These are phyloP conservation scores for Apocynum venetum DNA, from an alignment of 257 asterid species.

Conservation along the genomic window DNA sequence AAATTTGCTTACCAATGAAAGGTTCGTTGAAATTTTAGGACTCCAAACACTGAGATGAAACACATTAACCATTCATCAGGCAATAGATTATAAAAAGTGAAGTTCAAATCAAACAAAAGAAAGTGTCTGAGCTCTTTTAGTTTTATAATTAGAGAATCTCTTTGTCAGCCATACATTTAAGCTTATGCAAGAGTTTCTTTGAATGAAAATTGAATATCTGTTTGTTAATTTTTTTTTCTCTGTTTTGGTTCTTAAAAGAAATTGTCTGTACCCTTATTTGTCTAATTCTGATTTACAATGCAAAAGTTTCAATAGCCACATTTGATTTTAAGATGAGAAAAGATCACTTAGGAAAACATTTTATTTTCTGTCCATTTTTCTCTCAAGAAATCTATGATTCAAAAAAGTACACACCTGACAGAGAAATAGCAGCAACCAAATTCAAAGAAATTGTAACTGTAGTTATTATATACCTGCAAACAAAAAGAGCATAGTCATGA, in stretches of 20 bases:
- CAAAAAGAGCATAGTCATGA: slow-evolving; percentile 11
- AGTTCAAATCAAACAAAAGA: not conserved
- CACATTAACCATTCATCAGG: not conserved
- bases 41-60: slow-evolving; percentile 37
- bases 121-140: not conserved
- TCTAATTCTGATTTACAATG: too few species aligned
- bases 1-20: slow-evolving; percentile 30
- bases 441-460: slow-evolving; percentile 45
- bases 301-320: too few species aligned
- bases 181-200: too few species aligned
- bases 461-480: slow-evolving; percentile 55
- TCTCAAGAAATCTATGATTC: too few species aligned
- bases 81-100: not conserved
- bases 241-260: too few species aligned
- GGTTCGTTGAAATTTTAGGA: slow-evolving; percentile 26
- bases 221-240: too few species aligned
- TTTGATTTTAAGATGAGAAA: too few species aligned
- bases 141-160: not conserved
- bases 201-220: too few species aligned
- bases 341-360: too few species aligned
- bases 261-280: too few species aligned
- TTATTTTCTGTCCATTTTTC: too few species aligned
- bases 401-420: slow-evolving; percentile 39
- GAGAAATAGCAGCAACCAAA: slow-evolving; percentile 42
- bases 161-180: not conserved